These are phyloP conservation scores for Cichorium intybus DNA, from an alignment of 140 eudicot species.

Conservation along the genomic window DNA sequence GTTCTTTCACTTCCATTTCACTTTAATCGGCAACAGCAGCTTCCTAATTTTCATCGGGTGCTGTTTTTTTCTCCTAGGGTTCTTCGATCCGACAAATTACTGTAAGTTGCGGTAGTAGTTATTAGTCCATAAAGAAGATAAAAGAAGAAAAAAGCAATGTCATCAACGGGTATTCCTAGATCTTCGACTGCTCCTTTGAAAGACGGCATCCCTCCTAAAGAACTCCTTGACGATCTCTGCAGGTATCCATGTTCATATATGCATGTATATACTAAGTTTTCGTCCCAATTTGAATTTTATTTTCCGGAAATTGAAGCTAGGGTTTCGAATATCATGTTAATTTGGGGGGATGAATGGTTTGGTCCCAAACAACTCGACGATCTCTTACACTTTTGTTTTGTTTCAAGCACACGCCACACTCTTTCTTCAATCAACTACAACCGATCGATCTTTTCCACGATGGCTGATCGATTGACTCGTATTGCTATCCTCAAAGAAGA, in stretches of 20 bases:
- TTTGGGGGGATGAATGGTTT: too few relatives aligned
- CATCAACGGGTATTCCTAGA: slow-evolving; percentile 56
- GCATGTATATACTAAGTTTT: background rate
- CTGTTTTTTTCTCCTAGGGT: slow-evolving; percentile 13
- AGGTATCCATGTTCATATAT: slow-evolving; percentile 57
- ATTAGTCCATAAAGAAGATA: background rate
- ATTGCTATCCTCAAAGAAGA: slow-evolving; percentile 76
- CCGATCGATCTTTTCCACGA: slow-evolving; percentile 16
- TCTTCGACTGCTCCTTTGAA: slow-evolving; percentile 70
- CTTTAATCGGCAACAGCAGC: slow-evolving; percentile 12
- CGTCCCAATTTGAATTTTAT: slow-evolving; percentile 1
- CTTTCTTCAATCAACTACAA: slow-evolving; percentile 13
- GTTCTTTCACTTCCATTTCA: background rate
- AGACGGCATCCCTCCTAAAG: slow-evolving; percentile 89
- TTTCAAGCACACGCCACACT: slow-evolving; percentile 11
- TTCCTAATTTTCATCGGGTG: slow-evolving; percentile 14
- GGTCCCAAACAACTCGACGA: too few relatives aligned
- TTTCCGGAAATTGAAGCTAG: slow-evolving; percentile 14
- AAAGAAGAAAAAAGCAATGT: slow-evolving; percentile 6
- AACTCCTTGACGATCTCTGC: slow-evolving; percentile 99
- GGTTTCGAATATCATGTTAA: slow-evolving; percentile 11
- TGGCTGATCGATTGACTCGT: slow-evolving; percentile 85
- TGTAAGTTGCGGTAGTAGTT: background rate
- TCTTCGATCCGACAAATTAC: slow-evolving; percentile 25
- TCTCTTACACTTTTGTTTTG: background rate